Percentiles rank a stretch among this genome's conserved stretches.
phyloP scores from a whole-genome alignment of 1,139 yeast genomes.

The Arxiozyma bovina region DNA sequence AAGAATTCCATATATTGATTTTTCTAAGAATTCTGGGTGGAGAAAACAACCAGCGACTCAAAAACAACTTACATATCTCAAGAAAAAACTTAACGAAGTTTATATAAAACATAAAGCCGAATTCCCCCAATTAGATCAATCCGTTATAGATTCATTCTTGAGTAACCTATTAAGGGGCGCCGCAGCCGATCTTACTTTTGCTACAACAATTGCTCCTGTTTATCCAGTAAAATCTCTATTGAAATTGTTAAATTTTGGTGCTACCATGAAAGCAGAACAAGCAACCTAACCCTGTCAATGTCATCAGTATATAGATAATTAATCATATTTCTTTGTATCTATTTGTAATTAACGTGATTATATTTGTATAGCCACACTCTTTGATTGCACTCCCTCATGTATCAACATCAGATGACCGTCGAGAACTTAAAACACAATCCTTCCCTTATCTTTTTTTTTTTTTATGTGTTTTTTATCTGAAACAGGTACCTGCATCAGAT shows the following conservation, averaged over 20 bases:
- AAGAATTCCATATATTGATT: neutral
- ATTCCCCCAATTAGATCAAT: slow-evolving; percentile 6
- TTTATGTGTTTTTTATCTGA: neutral
- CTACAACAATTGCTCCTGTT: slow-evolving; percentile 28
- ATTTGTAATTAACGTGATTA: neutral
- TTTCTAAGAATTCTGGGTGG: slow-evolving; percentile 20
- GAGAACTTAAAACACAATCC: neutral
- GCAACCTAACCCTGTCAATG: neutral
- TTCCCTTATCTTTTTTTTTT: neutral
- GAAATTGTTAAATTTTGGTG: slow-evolving; percentile 11
- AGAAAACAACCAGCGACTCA: slow-evolving; percentile 23
- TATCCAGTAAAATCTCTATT: slow-evolving; percentile 22
- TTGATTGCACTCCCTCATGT: neutral
- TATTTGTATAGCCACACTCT: too few relatives aligned
- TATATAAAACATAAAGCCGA: slow-evolving; percentile 6
- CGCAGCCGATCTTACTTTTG: slow-evolving; percentile 43
- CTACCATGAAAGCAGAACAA: neutral
- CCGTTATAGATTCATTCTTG: slow-evolving; percentile 24
- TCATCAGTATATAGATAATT: neutral
- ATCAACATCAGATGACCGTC: too few relatives aligned
- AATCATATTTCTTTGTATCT: too few relatives aligned
- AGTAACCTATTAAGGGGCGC: slow-evolving; percentile 29
- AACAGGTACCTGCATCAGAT: neutral
- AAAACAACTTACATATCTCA: slow-evolving; percentile 25
- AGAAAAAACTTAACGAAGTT: slow-evolving; percentile 14